Evolutionary conservation across 2,329 filamentous ascomycete genomes (phyloP), one percentile per base, ranked within the genome.

Genomic region (Westerdykella sp.): DNA sequence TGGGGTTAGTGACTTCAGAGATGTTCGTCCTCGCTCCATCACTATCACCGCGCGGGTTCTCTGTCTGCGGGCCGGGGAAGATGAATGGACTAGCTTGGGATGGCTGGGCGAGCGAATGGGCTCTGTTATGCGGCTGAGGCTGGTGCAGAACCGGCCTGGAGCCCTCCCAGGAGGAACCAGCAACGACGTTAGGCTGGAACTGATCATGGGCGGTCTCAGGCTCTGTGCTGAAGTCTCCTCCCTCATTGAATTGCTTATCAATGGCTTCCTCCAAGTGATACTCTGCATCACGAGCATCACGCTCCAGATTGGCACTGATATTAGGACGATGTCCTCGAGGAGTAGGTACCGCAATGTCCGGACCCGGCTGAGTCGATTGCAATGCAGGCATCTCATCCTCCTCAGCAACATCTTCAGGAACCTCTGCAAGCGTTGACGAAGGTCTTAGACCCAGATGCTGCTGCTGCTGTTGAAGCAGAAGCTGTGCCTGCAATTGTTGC

Each of bases 181-280:
- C 54, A 39, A 55, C 54, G 40, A 49, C 44, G 21, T 55, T 59
- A 35, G 51, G 48, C 40, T 60, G 57, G 43, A 60, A 50, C 32
- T 62, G 54, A 13, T 49, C 45, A 28, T 28, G 25, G 22, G 50
- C 58, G 25, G 50, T 47, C 42, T 66, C 57, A 47, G 64, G 56
- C 47, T 67, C 80, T 2, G 83, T 83, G 55, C 81, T 86, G 59
- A 87, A 71, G 56, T 59, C 62, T 52, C 87, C 85, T 43, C 85
- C 83, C 53, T 89, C 84, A 46, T 90, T 84, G 39, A 91, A 73
- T 57, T 91, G 84, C 42, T 84, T 82, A 40, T 87, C 81, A 48
- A 90, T 81, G 47, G 87, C 82, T 60, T 89, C 81, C 60, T 90
- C 86, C 48, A 93, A 68, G 55, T 91, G 87, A 59, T 93, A 91